A percentile compares a stretch with the other conserved stretches of the same genome.
Evolutionary conservation across 2,329 filamentous ascomycete species (phyloP).

Genomic region (Kalmusia sp.): DNA sequence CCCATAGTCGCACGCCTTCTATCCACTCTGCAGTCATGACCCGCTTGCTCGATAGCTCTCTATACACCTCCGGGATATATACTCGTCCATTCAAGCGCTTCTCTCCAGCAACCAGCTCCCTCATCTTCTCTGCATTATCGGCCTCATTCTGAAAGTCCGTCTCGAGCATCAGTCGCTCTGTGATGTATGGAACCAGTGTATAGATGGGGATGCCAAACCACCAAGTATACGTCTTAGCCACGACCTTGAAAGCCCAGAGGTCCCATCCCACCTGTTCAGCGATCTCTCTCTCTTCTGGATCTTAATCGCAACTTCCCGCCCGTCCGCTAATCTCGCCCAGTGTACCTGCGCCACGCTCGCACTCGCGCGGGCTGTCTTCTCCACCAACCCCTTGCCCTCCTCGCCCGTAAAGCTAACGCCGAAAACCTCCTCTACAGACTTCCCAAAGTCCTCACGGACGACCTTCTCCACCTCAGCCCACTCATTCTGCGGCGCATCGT

Average conservation of each 20-base stretch:
- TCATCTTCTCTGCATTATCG: conserved; percentile 85
- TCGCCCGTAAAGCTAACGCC: conserved; percentile 81
- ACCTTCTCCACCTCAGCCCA: conserved; percentile 88
- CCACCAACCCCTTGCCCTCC: conserved; percentile 69
- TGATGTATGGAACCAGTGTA: conserved; percentile 88
- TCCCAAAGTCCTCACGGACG: conserved; percentile 85
- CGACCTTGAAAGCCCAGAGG: conserved; percentile 92
- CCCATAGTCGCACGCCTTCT: conserved; percentile 91
- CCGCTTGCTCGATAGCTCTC: conserved; percentile 80
- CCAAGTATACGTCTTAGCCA: conserved; percentile 81
- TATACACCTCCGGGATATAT: conserved; percentile 86
- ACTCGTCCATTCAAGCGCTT: conserved; percentile 78
- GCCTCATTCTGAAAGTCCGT: conserved; percentile 96
- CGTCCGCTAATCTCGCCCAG: conserved; percentile 86
- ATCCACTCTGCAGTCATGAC: conserved; percentile 98
- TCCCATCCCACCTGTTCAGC: conserved; percentile 91
- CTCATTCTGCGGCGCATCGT: conserved; percentile 91
- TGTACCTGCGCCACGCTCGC: conserved; percentile 97
- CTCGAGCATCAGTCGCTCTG: conserved; percentile 88
- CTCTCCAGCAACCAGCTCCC: conserved; percentile 75
- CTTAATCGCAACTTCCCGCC: conserved; percentile 92
- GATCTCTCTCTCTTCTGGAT: conserved; percentile 95
- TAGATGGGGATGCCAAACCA: conserved; percentile 96
- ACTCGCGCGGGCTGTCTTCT: conserved; percentile 75
- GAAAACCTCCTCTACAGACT: conserved; percentile 87